A percentile compares a stretch with the other conserved stretches of the same genome.
phyloP scores from a whole-genome alignment of 805 yeast species.

The Saturnispora ahearnii region DNA sequence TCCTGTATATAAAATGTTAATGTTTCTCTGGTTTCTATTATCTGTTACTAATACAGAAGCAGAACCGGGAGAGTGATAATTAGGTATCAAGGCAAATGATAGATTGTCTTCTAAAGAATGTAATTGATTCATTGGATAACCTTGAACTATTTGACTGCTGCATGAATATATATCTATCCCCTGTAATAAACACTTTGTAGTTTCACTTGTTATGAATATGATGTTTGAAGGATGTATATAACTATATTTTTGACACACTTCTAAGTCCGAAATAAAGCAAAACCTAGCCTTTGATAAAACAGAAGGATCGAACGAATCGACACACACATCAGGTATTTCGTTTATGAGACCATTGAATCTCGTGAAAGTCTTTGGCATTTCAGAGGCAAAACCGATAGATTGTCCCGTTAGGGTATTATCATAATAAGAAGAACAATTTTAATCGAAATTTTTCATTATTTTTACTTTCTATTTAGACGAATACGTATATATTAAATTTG shows the following conservation, averaged over 20 bases:
- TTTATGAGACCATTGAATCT: conserved; percentile 13
- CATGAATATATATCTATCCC: neutral
- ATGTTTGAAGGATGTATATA: neutral
- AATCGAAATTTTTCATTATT: neutral
- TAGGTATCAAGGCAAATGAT: conserved; percentile 13
- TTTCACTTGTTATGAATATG: neutral
- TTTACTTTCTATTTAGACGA: neutral
- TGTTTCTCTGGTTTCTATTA: neutral
- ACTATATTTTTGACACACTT: conserved; percentile 13
- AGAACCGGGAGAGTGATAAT: conserved; percentile 18
- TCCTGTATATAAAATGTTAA: conserved; percentile 14
- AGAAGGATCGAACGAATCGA: conserved; percentile 13
- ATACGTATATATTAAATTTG: neutral
- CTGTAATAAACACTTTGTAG: conserved; percentile 2
- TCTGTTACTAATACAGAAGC: conserved; percentile 11
- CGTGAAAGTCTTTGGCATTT: neutral
- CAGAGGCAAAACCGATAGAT: no score
- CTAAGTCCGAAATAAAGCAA: conserved; percentile 17
- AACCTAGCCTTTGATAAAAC: neutral
- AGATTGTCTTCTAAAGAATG: conserved; percentile 3
- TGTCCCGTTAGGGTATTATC: neutral
- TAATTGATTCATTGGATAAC: neutral
- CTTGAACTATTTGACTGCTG: neutral
- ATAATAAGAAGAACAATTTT: neutral
- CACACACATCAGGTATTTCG: conserved; percentile 9